Evolutionary conservation across 2,329 filamentous ascomycete genomes (phyloP), one percentile per base, ranked within the genome.

Genomic region (Aspergillus sp.): DNA sequence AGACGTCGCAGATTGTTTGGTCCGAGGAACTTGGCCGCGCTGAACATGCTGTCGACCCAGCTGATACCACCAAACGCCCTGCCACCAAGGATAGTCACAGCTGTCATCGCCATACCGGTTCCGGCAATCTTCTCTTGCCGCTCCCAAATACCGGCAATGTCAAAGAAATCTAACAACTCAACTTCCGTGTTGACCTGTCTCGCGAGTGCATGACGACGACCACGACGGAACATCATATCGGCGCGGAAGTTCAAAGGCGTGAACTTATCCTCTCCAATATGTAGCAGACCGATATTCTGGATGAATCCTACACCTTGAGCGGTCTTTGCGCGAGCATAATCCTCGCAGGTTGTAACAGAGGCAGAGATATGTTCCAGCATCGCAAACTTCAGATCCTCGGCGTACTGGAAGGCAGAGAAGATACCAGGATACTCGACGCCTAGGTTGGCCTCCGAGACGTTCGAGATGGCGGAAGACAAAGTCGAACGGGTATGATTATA

Each of bases 91-190:
- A 96, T 92, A 60, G 92, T 93, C 9, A 91, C 91, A 41, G 97
- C 86, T 1, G 95, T 99, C 72, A 99, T 84, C 6, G 94, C 95
- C 90, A 99, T 93, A 66, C 95, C 91, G 3, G 93, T 96, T 45
- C 94, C 92, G 6, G 94, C 93, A 59, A 96, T 84, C 83, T 98
- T 99, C 78, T 99, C 95, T 75, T 98, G 94, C 57, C 89, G 86
- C 72, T 97, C 92, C 81, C 96, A 85, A 6, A 98, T 80, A 11
- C 88, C 91, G 19, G 88, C 84, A 76, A 93, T 84, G 76, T 99
- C 95, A 71, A 99, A 91, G 82, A 99, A 98, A 79, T 99, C 95
- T 85, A 85, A 91, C 0, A 97, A 70, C 72, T 99, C 93, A 4
- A 95, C 91, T 57, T 95, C 88, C 22, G 97, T 88, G 63, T 97